These are phyloP conservation scores for Medicago ruthenica DNA, from an alignment of 306 rosid species.

Conservation along the genomic window DNA sequence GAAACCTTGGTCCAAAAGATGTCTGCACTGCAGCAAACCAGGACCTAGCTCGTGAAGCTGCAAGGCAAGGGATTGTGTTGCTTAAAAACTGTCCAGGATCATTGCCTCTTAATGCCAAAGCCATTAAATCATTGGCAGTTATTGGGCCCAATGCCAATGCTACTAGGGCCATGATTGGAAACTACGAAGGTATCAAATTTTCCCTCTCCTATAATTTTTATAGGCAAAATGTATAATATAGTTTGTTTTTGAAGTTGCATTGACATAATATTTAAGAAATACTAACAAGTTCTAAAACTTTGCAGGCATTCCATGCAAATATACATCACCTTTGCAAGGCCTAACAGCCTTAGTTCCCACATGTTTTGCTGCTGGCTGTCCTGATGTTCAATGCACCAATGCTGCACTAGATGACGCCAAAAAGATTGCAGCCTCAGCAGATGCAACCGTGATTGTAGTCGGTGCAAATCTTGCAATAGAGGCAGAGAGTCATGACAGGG, in stretches of 20 bases:
- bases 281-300: background rate
- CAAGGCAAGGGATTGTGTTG: conserved; percentile 95
- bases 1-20: conserved; percentile 91
- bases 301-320: conserved; percentile 87
- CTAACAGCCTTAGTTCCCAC: conserved; percentile 71
- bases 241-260: conserved; percentile 8
- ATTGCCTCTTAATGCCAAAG: conserved; percentile 70
- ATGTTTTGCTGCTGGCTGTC: conserved; percentile 68
- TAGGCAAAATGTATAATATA: background rate
- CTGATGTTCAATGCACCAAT: conserved; percentile 72
- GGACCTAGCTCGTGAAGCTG: conserved; percentile 87
- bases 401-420: conserved; percentile 72
- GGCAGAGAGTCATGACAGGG: conserved; percentile 79
- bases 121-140: conserved; percentile 84
- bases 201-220: background rate
- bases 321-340: conserved; percentile 90
- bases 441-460: conserved; percentile 79
- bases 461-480: conserved; percentile 80
- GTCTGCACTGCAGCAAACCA: conserved; percentile 79
- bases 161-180: conserved; percentile 88
- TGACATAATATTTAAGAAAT: conserved; percentile 11
- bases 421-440: conserved; percentile 75
- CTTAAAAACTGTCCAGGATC: conserved; percentile 74
- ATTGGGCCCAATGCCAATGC: conserved; percentile 96
- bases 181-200: conserved; percentile 73